Conservation (phyloP, 1,139 yeast species). For the Debaryomyces psychrophilus region DNA sequence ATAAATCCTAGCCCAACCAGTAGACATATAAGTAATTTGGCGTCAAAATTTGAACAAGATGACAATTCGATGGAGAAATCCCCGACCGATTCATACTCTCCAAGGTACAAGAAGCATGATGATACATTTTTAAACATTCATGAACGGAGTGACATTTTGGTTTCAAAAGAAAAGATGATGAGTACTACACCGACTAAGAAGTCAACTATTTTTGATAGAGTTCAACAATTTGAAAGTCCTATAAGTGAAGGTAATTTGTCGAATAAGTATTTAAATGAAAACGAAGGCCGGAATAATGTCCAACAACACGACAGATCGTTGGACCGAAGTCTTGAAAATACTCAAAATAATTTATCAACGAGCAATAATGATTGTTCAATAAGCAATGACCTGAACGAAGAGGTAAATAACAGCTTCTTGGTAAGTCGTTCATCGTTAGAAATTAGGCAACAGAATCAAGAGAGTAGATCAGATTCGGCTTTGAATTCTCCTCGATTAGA, state of each 20-base stretch:
- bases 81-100: not conserved
- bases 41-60: conserved; percentile 22
- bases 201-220: conserved; percentile 39
- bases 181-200: conserved; percentile 19
- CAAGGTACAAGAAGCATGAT: not conserved
- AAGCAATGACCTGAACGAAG: not conserved
- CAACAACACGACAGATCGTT: too few species aligned
- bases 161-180: conserved; percentile 11
- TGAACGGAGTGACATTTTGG: conserved; percentile 8
- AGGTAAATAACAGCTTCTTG: conserved; percentile 19
- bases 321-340: not conserved
- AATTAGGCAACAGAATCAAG: conserved; percentile 16
- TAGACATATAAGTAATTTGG: conserved; percentile 21
- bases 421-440: conserved; percentile 23
- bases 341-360: not conserved
- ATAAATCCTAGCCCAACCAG: conserved; percentile 15
- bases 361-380: not conserved
- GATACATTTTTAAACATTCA: not conserved
- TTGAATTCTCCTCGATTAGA: conserved; percentile 2
- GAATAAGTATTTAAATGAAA: not conserved
- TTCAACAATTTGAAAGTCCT: conserved; percentile 43
- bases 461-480: not conserved
- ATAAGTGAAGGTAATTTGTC: conserved; percentile 10
- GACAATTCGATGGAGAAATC: conserved; percentile 10
- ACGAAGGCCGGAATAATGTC: not conserved